Percentiles rank a stretch among this genome's conserved stretches.
These are phyloP conservation scores for Blastocladiella emersonii DNA, from an alignment of 371 early-diverging fungal species.

Conservation along the genomic window DNA sequence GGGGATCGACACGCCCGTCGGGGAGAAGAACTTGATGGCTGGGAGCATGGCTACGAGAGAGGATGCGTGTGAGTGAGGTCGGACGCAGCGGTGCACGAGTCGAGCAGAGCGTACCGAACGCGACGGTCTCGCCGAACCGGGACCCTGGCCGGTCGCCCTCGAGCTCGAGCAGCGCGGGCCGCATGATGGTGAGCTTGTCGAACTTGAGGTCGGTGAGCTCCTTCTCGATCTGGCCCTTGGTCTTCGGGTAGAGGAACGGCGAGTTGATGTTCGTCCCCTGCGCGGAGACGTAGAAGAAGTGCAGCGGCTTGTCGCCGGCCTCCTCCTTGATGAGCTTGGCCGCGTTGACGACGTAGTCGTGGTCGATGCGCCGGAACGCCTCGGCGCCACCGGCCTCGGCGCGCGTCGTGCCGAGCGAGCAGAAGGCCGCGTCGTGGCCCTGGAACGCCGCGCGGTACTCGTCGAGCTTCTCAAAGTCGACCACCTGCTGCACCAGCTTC, in stretches of 20 bases:
- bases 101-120: slow-evolving; percentile 4
- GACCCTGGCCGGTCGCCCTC: slow-evolving; percentile 10
- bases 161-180: slow-evolving; percentile 40
- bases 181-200: slow-evolving; percentile 42
- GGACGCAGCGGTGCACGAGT: slow-evolving; percentile 13
- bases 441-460: slow-evolving; percentile 21
- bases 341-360: slow-evolving; percentile 49
- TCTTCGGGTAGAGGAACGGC: slow-evolving; percentile 45
- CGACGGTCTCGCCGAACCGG: slow-evolving; percentile 10
- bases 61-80: slow-evolving; percentile 16
- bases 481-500: slow-evolving; percentile 28
- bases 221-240: slow-evolving; percentile 63
- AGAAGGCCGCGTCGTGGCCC: slow-evolving; percentile 40
- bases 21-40: neutral
- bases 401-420: slow-evolving; percentile 54
- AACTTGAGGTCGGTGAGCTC: slow-evolving; percentile 45
- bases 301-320: slow-evolving; percentile 24
- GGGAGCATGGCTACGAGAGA: neutral
- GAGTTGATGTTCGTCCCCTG: slow-evolving; percentile 39
- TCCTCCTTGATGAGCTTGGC: slow-evolving; percentile 45
- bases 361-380: slow-evolving; percentile 53
- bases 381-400: slow-evolving; percentile 48
- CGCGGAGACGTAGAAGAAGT: slow-evolving; percentile 51
- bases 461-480: slow-evolving; percentile 36
- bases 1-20: neutral